Conservation (phyloP, 1,139 yeast genomes). For the Geotrichum europaeum region DNA sequence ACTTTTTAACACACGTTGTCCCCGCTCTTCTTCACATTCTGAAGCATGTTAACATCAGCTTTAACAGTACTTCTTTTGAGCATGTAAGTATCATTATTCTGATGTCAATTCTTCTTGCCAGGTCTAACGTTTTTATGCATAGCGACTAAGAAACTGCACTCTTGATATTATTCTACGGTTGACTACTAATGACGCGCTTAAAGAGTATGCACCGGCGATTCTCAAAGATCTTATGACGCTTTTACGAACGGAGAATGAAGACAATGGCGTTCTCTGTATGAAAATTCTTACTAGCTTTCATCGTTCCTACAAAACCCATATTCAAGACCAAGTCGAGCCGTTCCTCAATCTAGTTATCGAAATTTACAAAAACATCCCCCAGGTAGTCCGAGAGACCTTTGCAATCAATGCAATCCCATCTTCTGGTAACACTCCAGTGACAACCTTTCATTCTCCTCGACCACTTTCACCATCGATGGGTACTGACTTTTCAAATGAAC, state of each 20-base stretch:
- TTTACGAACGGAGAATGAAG: constrained; percentile 80
- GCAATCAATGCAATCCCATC: constrained; percentile 29
- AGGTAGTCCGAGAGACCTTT: constrained; percentile 64
- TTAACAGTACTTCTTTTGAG: constrained; percentile 28
- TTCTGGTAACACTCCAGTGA: constrained; percentile 21
- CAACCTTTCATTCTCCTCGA: constrained; percentile 35
- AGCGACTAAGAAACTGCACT: constrained; percentile 60
- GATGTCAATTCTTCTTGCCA: not conserved
- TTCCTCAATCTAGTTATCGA: constrained; percentile 72
- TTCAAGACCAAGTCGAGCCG: constrained; percentile 62
- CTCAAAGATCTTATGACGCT: constrained; percentile 56
- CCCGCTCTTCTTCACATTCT: constrained; percentile 41
- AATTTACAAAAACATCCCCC: constrained; percentile 75
- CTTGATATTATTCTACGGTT: constrained; percentile 78
- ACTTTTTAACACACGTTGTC: constrained; percentile 29
- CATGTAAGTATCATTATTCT: constrained; percentile 26
- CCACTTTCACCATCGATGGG: constrained; percentile 42
- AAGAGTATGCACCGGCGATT: constrained; percentile 60
- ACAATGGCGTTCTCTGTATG: constrained; percentile 88
- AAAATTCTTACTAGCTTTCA: constrained; percentile 84
- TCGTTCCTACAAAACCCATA: constrained; percentile 67
- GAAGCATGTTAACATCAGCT: constrained; percentile 70
- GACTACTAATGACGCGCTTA: constrained; percentile 76
- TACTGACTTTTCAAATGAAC: constrained; percentile 29
- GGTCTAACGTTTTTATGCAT: constrained; percentile 4